phyloP scores from a whole-genome alignment of 2,329 filamentous ascomycete species.

The Diaporthe amygdali region DNA sequence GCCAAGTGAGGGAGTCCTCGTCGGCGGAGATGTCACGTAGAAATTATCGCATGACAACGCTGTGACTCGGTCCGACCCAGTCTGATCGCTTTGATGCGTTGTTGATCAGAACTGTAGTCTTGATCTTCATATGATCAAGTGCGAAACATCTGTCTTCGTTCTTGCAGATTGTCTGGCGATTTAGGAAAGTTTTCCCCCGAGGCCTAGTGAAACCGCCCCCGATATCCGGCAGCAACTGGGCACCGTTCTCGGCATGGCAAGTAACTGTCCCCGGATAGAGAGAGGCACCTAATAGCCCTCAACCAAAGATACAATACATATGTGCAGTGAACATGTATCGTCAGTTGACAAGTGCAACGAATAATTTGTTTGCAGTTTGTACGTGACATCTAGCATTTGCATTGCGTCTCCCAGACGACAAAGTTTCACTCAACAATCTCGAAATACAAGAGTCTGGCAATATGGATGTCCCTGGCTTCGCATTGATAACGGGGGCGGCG shows the following conservation, averaged over 20 bases:
- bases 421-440: neutral
- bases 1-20: no score
- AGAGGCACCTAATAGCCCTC: no score
- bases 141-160: neutral
- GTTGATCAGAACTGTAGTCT: no score
- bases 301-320: neutral
- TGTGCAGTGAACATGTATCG: neutral
- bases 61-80: no score
- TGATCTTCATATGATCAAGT: no score
- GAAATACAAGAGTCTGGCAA: neutral
- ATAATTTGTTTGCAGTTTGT: no score
- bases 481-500: slow-evolving; percentile 36
- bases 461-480: slow-evolving; percentile 38
- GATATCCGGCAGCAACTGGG: neutral
- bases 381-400: neutral
- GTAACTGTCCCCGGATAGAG: neutral
- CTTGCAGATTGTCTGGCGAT: neutral
- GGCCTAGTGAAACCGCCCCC: neutral
- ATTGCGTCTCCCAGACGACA: neutral
- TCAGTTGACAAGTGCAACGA: no score
- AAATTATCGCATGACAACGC: no score
- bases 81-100: no score
- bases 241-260: neutral
- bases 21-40: no score
- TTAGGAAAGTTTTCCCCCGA: neutral